These are phyloP conservation scores for Aspergillus sp. DNA, from an alignment of 2,329 filamentous ascomycete genomes.

Conservation along the genomic window DNA sequence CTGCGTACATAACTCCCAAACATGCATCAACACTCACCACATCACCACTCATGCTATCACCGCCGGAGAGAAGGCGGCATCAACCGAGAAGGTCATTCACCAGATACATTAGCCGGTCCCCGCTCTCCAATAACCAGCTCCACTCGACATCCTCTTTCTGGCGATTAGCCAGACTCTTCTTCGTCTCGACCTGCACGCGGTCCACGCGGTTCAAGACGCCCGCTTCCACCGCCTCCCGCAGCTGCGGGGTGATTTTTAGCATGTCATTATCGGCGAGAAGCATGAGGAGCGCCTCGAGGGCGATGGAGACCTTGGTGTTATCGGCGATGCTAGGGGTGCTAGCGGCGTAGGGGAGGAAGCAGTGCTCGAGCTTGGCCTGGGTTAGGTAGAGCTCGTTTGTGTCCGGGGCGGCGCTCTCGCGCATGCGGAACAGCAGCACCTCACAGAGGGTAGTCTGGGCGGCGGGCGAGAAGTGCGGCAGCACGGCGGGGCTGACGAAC, in stretches of 20 bases:
- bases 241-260: slow-evolving; percentile 28
- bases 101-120: slow-evolving; percentile 36
- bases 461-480: slow-evolving; percentile 37
- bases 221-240: slow-evolving; percentile 48
- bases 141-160: slow-evolving; percentile 34
- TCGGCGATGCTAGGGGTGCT: slow-evolving; percentile 60
- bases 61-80: neutral
- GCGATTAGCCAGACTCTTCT: slow-evolving; percentile 41
- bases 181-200: slow-evolving; percentile 44
- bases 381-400: slow-evolving; percentile 45
- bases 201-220: slow-evolving; percentile 53
- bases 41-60: neutral
- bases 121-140: slow-evolving; percentile 41
- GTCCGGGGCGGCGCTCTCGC: slow-evolving; percentile 40
- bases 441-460: slow-evolving; percentile 53
- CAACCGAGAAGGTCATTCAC: slow-evolving; percentile 28
- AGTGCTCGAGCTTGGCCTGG: slow-evolving; percentile 51
- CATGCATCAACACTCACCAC: neutral
- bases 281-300: slow-evolving; percentile 64
- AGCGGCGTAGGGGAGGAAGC: slow-evolving; percentile 66
- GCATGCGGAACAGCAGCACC: slow-evolving; percentile 50
- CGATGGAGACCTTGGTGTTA: slow-evolving; percentile 69
- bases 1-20: no score
- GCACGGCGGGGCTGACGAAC: slow-evolving; percentile 43
- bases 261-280: slow-evolving; percentile 43